Base-by-base conservation (phyloP, 1,139 yeast genomes). In the Magnusiomyces sp. region DNA sequence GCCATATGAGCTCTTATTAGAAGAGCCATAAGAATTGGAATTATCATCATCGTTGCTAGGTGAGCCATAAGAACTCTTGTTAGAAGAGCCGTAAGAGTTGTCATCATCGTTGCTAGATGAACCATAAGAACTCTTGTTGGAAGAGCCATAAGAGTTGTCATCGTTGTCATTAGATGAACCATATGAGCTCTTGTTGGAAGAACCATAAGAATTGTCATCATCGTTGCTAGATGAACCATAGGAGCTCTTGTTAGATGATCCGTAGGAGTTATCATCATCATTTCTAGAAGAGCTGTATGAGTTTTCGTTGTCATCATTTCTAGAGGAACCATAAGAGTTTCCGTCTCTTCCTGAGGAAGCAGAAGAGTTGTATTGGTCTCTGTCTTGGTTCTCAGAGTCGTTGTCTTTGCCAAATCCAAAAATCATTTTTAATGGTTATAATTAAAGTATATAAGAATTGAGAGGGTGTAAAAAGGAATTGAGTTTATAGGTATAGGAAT, bases 341-440 rank as follows among this genome's bases (percentile, higher is more conserved):
- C 17, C 19, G 16, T 54, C 50, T 17, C 52, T 48, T 40, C 37
- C 59, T 53, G 50, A 36, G 36, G 54, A 49, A 5, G 58, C 60
- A 40, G 53, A 56, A 45, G 62, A 52, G 53, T 54, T 62, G 48
- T 45, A n/a, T n/a, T n/a, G n/a, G n/a, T n/a, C n/a, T n/a, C n/a
- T n/a, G 17, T 41, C 36, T 34, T 38, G 27, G 40, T 41, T 41
- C 36, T 27, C 31, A 36, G 14, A 13, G 38, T 34, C 13, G 38
- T 34, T 34, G 10, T 34, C 38, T 19, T 29, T 29, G 5, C 31
- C 44, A 41, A 19, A 36, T 41, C 44, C 44, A 41, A 41, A 41
- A 16, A 41, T 29, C 44, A 41, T 41, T 41, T 41, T 41, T 16
- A n/a, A n/a, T n/a, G n/a, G n/a, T n/a, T n/a, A n/a, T n/a, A n/a